These are phyloP conservation scores for Saccharomycopsis malanga DNA, from an alignment of 805 yeast species.

Conservation along the genomic window DNA sequence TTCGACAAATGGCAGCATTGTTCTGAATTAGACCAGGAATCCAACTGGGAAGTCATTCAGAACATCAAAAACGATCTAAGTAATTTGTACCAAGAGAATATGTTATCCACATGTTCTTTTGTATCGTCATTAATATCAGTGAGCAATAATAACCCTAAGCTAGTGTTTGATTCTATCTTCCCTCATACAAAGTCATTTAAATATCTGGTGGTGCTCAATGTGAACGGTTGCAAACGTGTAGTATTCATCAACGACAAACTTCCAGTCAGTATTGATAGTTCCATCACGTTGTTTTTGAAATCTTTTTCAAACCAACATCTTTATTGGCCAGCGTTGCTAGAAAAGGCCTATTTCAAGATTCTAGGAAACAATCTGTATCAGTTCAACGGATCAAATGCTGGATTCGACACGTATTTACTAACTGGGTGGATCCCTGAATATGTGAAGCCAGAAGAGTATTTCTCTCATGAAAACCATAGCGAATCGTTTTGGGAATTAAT, in stretches of 20 bases:
- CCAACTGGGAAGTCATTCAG: neutral
- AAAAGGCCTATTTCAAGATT: constrained; percentile 64
- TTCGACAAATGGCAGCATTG: constrained; percentile 6
- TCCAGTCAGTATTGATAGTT: constrained; percentile 3
- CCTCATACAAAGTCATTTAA: constrained; percentile 14
- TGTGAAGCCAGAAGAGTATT: constrained; percentile 29
- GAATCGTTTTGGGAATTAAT: constrained; percentile 32
- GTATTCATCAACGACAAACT: constrained; percentile 17
- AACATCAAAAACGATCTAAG: constrained; percentile 4
- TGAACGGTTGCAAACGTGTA: constrained; percentile 17
- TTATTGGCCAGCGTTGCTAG: constrained; percentile 67
- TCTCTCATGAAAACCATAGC: constrained; percentile 25
- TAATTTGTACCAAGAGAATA: constrained; percentile 16
- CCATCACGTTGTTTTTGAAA: constrained; percentile 1
- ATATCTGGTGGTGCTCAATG: constrained; percentile 11
- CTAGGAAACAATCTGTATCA: constrained; percentile 47
- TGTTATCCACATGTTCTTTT: constrained; percentile 17
- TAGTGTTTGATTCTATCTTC: neutral
- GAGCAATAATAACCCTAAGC: constrained; percentile 7
- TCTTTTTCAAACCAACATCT: constrained; percentile 23
- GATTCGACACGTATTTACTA: constrained; percentile 56
- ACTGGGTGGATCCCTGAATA: constrained; percentile 74
- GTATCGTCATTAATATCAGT: constrained; percentile 18
- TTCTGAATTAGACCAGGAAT: neutral
- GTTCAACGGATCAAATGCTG: constrained; percentile 71